Percentiles rank a stretch among this genome's conserved stretches.
Evolutionary conservation across 208 protist species (phyloP).

Genomic region (Leishmania guyanensis): DNA sequence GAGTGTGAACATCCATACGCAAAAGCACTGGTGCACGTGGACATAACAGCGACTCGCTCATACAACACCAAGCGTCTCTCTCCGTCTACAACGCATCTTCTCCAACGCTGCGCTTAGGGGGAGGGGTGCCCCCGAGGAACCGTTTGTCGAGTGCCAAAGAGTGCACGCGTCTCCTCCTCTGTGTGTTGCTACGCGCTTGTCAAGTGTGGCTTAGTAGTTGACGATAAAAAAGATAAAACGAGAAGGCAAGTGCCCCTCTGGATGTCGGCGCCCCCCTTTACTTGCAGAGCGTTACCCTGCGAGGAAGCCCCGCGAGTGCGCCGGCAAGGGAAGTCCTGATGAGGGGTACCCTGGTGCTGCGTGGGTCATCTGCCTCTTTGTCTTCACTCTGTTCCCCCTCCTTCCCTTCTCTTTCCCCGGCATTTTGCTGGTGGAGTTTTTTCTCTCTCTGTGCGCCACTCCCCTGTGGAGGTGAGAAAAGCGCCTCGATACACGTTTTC

Average conservation of each 20-base stretch:
- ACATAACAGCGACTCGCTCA: background rate
- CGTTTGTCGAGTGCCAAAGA: background rate
- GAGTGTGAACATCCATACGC: background rate
- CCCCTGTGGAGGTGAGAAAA: background rate
- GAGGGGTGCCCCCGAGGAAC: background rate
- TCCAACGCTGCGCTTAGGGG: background rate
- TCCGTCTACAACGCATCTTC: background rate
- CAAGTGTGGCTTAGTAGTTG: background rate
- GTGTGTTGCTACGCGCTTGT: background rate
- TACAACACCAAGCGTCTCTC: background rate
- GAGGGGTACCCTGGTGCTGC: background rate
- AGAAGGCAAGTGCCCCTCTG: background rate
- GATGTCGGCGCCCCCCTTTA: background rate
- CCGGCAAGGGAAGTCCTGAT: background rate
- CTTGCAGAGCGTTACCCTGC: background rate
- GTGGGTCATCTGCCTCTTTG: background rate
- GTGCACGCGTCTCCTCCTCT: background rate
- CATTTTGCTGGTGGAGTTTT: background rate
- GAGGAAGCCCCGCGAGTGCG: too few species aligned
- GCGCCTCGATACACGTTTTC: background rate
- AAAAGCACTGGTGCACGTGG: background rate
- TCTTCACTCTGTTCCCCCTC: background rate
- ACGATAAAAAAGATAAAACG: background rate
- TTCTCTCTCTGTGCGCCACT: background rate
- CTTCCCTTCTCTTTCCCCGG: background rate